Evolutionary conservation across 148 eudicot genomes (phyloP).

Genomic region (Cornus suecica): DNA sequence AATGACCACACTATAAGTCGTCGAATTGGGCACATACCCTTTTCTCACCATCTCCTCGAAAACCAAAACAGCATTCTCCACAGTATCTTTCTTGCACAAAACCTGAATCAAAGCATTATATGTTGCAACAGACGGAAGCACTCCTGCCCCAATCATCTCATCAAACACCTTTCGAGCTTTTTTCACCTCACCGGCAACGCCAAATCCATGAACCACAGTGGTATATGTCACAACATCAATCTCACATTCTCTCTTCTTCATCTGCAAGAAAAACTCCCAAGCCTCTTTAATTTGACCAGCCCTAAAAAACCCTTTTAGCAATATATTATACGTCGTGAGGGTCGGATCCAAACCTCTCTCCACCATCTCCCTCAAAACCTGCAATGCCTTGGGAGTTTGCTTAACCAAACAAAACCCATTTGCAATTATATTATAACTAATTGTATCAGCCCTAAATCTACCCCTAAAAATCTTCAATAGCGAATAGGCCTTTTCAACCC

Average conservation of each 20-base stretch:
- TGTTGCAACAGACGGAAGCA: slow-evolving; percentile 78
- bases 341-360: slow-evolving; percentile 63
- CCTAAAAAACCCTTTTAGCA: slow-evolving; percentile 77
- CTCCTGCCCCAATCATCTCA: slow-evolving; percentile 72
- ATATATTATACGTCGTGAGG: slow-evolving; percentile 59
- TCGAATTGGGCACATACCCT: slow-evolving; percentile 72
- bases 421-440: slow-evolving; percentile 77
- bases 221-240: slow-evolving; percentile 87
- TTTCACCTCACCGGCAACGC: slow-evolving; percentile 74
- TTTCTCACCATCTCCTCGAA: slow-evolving; percentile 77
- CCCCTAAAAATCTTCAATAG: slow-evolving; percentile 48
- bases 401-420: slow-evolving; percentile 88
- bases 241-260: slow-evolving; percentile 66
- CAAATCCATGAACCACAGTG: slow-evolving; percentile 85
- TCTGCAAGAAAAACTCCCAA: slow-evolving; percentile 83
- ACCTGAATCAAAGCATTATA: slow-evolving; percentile 90
- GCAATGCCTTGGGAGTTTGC: slow-evolving; percentile 62
- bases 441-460: slow-evolving; percentile 61
- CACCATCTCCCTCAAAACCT: slow-evolving; percentile 88
- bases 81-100: slow-evolving; percentile 80
- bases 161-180: slow-evolving; percentile 63
- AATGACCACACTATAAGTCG: slow-evolving; percentile 70
- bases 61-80: slow-evolving; percentile 54
- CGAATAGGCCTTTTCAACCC: slow-evolving; percentile 70
- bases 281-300: slow-evolving; percentile 61